phyloP scores from a whole-genome alignment of 1,284 basidiomycete genomes.

The Fomitopsis betulina region DNA sequence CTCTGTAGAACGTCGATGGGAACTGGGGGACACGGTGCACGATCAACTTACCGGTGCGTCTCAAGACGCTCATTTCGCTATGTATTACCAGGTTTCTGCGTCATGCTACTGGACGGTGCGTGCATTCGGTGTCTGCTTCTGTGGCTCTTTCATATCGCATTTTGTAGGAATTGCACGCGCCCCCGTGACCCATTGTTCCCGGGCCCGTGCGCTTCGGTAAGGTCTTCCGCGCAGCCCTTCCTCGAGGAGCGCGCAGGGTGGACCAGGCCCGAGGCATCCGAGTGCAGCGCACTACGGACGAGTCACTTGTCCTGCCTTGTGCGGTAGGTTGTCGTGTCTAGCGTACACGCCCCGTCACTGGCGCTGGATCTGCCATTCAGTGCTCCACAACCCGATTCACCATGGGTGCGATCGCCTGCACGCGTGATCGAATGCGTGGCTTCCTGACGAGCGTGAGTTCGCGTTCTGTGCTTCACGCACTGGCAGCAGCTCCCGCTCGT shows the following conservation, averaged over 20 bases:
- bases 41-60: not conserved
- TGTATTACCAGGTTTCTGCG: not conserved
- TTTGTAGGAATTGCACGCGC: not conserved
- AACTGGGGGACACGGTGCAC: not conserved
- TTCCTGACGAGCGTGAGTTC: not conserved
- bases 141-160: slow-evolving; percentile 1
- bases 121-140: not conserved
- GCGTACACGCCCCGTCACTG: not conserved
- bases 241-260: not conserved
- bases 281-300: not conserved
- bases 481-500: not conserved
- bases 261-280: not conserved
- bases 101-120: not conserved
- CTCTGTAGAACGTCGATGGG: not conserved
- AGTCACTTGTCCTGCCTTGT: not conserved
- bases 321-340: not conserved
- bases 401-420: not conserved
- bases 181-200: not conserved
- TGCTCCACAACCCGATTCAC: not conserved
- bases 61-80: slow-evolving; percentile 1
- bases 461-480: not conserved
- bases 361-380: slow-evolving; percentile 1
- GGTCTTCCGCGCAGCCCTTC: not conserved
- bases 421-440: not conserved
- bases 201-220: not conserved